Percentiles rank a stretch among this genome's conserved stretches.
Evolutionary conservation across 1,284 basidiomycete genomes (phyloP).

Genomic region (Apiotrichum gracile): DNA sequence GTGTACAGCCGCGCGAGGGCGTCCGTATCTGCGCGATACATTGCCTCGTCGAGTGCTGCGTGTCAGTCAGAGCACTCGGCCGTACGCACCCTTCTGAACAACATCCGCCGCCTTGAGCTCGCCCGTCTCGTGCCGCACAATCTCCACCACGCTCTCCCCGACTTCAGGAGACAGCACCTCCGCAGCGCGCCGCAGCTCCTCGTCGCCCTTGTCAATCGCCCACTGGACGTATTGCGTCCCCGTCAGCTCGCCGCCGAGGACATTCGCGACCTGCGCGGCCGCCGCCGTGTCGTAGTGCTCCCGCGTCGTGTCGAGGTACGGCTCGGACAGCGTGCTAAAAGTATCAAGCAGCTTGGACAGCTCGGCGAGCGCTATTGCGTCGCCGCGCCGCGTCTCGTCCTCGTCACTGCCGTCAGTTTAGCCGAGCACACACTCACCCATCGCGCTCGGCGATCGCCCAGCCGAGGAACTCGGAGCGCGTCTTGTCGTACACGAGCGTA

Average conservation of each 20-base stretch:
- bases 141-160: conserved; percentile 16
- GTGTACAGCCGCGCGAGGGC: conserved; percentile 59
- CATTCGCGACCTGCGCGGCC: conserved; percentile 6
- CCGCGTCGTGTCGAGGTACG: conserved; percentile 24
- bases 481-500: conserved; percentile 49
- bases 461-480: conserved; percentile 52
- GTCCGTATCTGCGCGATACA: conserved; percentile 53
- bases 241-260: conserved; percentile 20
- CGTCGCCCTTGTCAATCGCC: conserved; percentile 26
- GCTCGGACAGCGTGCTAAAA: conserved; percentile 19
- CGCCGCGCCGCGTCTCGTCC: background rate
- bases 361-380: conserved; percentile 2
- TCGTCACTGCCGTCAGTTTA: background rate
- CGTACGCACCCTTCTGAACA: conserved; percentile 21
- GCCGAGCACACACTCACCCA: conserved; percentile 36
- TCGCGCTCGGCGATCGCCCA: conserved; percentile 59
- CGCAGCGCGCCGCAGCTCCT: conserved; percentile 25
- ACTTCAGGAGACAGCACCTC: conserved; percentile 16
- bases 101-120: conserved; percentile 17
- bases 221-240: conserved; percentile 31
- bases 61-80: conserved; percentile 52
- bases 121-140: conserved; percentile 20
- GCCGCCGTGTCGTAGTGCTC: conserved; percentile 21
- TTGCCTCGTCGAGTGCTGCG: conserved; percentile 58
- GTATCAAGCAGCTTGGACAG: conserved; percentile 21